phyloP scores from a whole-genome alignment of 192 early-diverging fungal species.

The Backusella tuberculispora region DNA sequence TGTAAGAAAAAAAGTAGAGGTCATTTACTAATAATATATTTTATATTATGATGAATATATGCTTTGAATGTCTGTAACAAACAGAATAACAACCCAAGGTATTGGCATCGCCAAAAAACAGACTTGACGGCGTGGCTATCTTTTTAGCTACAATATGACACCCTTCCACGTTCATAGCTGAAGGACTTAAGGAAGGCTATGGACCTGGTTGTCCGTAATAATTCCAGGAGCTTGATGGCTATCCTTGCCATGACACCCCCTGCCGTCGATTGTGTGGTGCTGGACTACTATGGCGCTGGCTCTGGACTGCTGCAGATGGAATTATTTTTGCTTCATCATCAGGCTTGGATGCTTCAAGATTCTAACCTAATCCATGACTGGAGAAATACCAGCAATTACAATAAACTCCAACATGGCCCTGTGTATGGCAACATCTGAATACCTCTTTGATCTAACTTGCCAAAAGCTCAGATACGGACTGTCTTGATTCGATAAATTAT shows the following conservation, averaged over 20 bases:
- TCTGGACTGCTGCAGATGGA: slow-evolving; percentile 9
- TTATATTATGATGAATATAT: slow-evolving; percentile 15
- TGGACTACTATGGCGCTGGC: slow-evolving; percentile 11
- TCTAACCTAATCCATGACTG: slow-evolving; percentile 1
- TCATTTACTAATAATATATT: slow-evolving; percentile 3
- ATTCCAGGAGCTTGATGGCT: slow-evolving; percentile 18
- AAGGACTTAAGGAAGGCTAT: slow-evolving; percentile 13
- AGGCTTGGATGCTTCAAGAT: slow-evolving; percentile 16
- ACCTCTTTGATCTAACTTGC: slow-evolving; percentile 13
- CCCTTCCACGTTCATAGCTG: slow-evolving; percentile 11
- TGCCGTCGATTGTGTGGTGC: slow-evolving; percentile 13
- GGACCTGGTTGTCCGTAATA: slow-evolving; percentile 13
- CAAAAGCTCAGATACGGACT: slow-evolving; percentile 3
- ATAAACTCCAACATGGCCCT: slow-evolving; percentile 9
- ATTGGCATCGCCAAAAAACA: slow-evolving; percentile 2
- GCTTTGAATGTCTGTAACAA: background rate
- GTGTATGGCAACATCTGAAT: slow-evolving; percentile 1
- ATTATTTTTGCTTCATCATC: slow-evolving; percentile 18
- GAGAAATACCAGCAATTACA: slow-evolving; percentile 13
- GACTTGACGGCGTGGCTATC: slow-evolving; percentile 9
- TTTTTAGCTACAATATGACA: slow-evolving; percentile 17
- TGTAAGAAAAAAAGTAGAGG: slow-evolving; percentile 6
- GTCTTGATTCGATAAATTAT: background rate
- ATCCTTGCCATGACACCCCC: slow-evolving; percentile 18
- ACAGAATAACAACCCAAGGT: slow-evolving; percentile 17